Base-by-base conservation (phyloP, 108 stramenopile genomes). In the Nitzschia sp. region DNA sequence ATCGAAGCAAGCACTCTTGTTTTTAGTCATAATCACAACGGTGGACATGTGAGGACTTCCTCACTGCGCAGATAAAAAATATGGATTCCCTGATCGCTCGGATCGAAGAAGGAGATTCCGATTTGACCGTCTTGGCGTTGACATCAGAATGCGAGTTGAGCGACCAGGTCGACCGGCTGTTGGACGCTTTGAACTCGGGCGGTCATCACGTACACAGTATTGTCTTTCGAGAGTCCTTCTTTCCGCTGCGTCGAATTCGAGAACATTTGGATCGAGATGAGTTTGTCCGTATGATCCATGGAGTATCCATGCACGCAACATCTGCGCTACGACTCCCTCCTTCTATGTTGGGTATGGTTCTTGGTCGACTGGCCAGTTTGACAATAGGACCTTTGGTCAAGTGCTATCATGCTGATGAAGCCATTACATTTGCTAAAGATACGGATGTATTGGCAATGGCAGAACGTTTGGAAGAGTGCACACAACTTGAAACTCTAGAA, bases 161-260 rank as follows among this genome's bases (percentile, higher is more conserved):
- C 6, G 23, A 53, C 16, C 23, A 53, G n/a, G 13, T 53, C 6
- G 53, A 53, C 6, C 23, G 25, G 9, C 21, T 53, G 9, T 17
- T 53, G 23, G 21, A 6, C 6, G 53, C 53, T 17, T 26, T 53
- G 53, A 9, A 53, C 8, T 8, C 53, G 9, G 6, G 8, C 13
- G n/a, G 13, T 6, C 8, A 9, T 6, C n/a, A n/a, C n/a, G 53
- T 53, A 6, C 13, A 26, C 9, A 9, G 8, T 17, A 26, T 53
- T 26, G n/a, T 53, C 16, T 25, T 53, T 26, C 53, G 53, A 22
- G 53, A 53, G 16, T 53, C 53, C 53, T 53, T 53, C 16, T 53
- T 53, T 53, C 53, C 53, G 16, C n/a, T 53, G 53, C 53, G 53
- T 9, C 53, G 53, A 9, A 53, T 53, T 26, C 53, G 53, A 6